Evolutionary conservation across 148 eudicot genomes (phyloP).

Genomic region (Chenopodium suecicum): DNA sequence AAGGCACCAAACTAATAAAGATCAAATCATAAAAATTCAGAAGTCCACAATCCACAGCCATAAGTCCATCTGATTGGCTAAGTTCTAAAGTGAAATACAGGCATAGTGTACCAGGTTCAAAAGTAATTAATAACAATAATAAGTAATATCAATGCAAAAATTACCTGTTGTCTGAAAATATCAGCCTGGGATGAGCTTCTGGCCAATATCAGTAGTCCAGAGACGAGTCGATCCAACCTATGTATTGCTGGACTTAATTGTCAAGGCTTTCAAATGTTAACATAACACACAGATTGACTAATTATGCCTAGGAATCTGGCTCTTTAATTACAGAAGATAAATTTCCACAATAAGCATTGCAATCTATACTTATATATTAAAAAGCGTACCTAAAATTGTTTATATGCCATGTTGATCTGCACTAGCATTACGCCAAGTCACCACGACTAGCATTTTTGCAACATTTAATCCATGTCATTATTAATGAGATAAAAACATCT

Average conservation of each 20-base stretch:
- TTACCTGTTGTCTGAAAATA: constrained; percentile 79
- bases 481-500: too few species aligned
- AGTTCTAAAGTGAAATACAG: background rate
- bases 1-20: background rate
- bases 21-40: background rate
- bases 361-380: background rate
- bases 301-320: background rate
- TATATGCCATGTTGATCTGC: too few species aligned
- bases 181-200: constrained; percentile 88
- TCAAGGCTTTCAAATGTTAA: constrained; percentile 37
- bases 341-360: background rate
- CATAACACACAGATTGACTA: background rate
- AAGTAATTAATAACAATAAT: background rate
- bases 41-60: background rate
- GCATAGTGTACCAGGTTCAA: background rate
- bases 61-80: background rate
- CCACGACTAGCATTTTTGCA: too few species aligned
- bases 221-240: constrained; percentile 93
- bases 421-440: too few species aligned
- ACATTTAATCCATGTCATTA: too few species aligned
- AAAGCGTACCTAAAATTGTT: too few species aligned
- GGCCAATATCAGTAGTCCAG: constrained; percentile 92
- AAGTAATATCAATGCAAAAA: constrained; percentile 17
- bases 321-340: background rate
- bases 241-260: constrained; percentile 68